Percentiles rank a stretch among this genome's conserved stretches.
phyloP scores from a whole-genome alignment of 306 rosid species.

The Quercus aquifolioides region DNA sequence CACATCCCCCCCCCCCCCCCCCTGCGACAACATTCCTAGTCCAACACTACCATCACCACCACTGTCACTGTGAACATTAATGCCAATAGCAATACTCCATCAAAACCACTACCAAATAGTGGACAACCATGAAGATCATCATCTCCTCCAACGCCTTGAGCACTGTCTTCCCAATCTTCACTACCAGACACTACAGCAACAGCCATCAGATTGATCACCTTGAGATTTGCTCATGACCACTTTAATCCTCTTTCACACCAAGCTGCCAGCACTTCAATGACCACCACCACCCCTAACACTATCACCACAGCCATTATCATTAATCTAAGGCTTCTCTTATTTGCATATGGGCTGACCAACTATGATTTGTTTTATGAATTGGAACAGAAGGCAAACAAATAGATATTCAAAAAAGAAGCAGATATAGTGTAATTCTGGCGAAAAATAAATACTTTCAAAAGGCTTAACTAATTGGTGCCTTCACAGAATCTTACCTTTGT shows the following conservation, averaged over 20 bases:
- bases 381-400: constrained; percentile 10
- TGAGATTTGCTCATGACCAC: not conserved
- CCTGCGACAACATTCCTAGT: not conserved
- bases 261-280: not conserved
- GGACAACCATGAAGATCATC: not conserved
- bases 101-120: not conserved
- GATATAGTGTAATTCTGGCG: not conserved
- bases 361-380: not conserved
- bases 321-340: not conserved
- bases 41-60: not conserved
- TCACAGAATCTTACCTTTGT: constrained; percentile 60
- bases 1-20: too few species aligned
- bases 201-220: not conserved
- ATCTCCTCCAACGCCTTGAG: not conserved
- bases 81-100: not conserved
- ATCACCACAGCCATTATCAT: not conserved
- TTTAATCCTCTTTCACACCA: not conserved
- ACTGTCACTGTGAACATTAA: not conserved
- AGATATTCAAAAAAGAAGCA: not conserved
- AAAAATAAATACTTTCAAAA: constrained; percentile 9
- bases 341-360: not conserved
- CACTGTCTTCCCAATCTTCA: not conserved
- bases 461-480: constrained; percentile 5
- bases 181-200: not conserved
- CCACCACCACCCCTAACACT: not conserved